A percentile compares a stretch with the other conserved stretches of the same genome.
Evolutionary conservation across 2,329 filamentous ascomycete species (phyloP).

Genomic region (Fusarium denticulatum): DNA sequence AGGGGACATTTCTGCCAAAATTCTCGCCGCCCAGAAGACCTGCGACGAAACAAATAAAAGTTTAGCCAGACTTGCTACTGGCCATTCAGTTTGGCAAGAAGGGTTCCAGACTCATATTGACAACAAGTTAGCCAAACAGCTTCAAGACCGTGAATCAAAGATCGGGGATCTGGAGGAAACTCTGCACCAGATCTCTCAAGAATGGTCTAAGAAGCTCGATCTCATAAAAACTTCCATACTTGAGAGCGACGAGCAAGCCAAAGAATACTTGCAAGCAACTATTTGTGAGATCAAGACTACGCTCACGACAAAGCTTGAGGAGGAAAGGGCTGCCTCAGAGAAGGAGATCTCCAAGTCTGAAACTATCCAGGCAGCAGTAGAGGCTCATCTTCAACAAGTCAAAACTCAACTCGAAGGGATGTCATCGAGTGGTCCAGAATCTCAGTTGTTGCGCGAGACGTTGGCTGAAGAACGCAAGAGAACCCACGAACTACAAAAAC

Average conservation of each 20-base stretch:
- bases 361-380: conserved; percentile 17
- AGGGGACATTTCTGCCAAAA: conserved; percentile 7
- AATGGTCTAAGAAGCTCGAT: conserved; percentile 34
- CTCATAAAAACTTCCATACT: conserved; percentile 11
- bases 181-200: conserved; percentile 25
- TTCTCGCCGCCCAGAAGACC: conserved; percentile 10
- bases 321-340: conserved; percentile 35
- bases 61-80: conserved; percentile 15
- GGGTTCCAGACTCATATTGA: conserved; percentile 8
- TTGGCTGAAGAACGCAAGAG: conserved; percentile 24
- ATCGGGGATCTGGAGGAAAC: conserved; percentile 37
- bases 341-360: conserved; percentile 24
- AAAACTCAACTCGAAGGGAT: conserved; percentile 23
- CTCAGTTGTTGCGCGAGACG: conserved; percentile 5
- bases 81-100: conserved; percentile 5
- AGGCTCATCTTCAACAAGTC: conserved; percentile 36
- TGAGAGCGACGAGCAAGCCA: conserved; percentile 18
- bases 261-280: conserved; percentile 28
- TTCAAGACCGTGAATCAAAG: conserved; percentile 33
- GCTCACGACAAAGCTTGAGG: conserved; percentile 39
- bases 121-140: conserved; percentile 24
- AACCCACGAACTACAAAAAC: conserved; percentile 21
- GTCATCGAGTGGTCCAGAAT: background rate
- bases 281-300: conserved; percentile 30
- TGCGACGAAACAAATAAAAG: conserved; percentile 29